Conservation (phyloP, 2,329 filamentous ascomycete species). For the Trichoderma sp. region DNA sequence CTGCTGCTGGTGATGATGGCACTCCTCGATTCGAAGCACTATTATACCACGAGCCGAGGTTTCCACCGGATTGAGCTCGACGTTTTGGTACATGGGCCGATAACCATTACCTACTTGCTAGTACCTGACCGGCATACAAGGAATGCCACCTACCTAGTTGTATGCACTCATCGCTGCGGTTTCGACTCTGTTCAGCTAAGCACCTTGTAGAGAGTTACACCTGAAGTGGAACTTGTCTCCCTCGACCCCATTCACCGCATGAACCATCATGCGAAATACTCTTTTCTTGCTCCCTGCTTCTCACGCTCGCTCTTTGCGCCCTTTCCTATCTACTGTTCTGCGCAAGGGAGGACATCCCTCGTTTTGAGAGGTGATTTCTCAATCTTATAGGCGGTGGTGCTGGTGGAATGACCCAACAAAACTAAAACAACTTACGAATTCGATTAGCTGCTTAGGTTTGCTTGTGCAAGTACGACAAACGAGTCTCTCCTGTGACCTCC, state of each 20-base stretch:
- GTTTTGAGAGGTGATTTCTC: background rate
- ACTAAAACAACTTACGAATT: background rate
- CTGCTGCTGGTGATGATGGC: background rate
- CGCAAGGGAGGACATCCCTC: background rate
- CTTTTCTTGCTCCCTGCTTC: background rate
- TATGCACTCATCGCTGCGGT: background rate
- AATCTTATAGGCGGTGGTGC: background rate
- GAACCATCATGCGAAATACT: slow-evolving; percentile 1
- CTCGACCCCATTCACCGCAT: background rate
- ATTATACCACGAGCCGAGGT: background rate
- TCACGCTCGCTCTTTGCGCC: background rate
- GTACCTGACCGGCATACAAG: background rate
- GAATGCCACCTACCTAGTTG: background rate
- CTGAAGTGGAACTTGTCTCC: slow-evolving; percentile 10
- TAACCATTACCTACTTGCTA: background rate
- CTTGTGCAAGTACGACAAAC: background rate
- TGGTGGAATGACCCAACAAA: background rate
- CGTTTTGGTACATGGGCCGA: background rate
- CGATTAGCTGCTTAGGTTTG: background rate
- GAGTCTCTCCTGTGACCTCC: background rate
- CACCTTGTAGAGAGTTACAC: background rate
- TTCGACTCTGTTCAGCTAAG: background rate
- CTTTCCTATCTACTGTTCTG: background rate
- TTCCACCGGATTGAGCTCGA: background rate
- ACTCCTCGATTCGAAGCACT: background rate